A percentile compares a stretch with the other conserved stretches of the same genome.
Conservation (phyloP, 2,329 filamentous ascomycete species). For the Tricladium varicosporioides region DNA sequence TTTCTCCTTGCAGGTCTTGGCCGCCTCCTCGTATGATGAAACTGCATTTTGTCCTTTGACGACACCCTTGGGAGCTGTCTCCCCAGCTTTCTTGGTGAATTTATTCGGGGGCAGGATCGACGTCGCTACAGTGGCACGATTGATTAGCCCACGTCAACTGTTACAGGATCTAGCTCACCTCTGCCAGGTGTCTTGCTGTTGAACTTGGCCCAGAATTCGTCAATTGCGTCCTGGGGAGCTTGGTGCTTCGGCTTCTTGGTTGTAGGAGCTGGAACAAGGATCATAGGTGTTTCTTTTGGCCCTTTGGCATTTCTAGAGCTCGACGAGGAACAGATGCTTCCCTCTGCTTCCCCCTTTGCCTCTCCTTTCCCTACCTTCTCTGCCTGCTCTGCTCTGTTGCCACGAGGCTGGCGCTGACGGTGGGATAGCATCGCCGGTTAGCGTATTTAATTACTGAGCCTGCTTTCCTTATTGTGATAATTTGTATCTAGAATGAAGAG, state of each 20-base stretch:
- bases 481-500: too few relatives aligned
- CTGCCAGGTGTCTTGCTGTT: conserved; percentile 70
- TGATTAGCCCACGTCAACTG: background rate
- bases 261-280: conserved; percentile 3
- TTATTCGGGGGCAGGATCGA: conserved; percentile 68
- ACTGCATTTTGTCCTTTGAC: conserved; percentile 55
- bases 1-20: conserved; percentile 63
- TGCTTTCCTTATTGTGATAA: too few relatives aligned
- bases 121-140: conserved; percentile 46
- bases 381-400: background rate
- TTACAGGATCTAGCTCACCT: conserved; percentile 38
- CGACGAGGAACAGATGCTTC: background rate
- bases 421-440: background rate
- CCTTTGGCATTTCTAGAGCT: background rate
- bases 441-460: too few relatives aligned
- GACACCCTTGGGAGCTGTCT: conserved; percentile 51
- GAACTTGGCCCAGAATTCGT: conserved; percentile 73
- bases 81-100: conserved; percentile 59
- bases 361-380: background rate
- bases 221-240: conserved; percentile 64
- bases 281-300: background rate
- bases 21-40: conserved; percentile 71
- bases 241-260: conserved; percentile 45
- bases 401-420: background rate
- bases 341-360: background rate